A percentile compares a stretch with the other conserved stretches of the same genome.
These are phyloP conservation scores for Musa beccarii DNA, from an alignment of 176 grass and related monocot species.

Conservation along the genomic window DNA sequence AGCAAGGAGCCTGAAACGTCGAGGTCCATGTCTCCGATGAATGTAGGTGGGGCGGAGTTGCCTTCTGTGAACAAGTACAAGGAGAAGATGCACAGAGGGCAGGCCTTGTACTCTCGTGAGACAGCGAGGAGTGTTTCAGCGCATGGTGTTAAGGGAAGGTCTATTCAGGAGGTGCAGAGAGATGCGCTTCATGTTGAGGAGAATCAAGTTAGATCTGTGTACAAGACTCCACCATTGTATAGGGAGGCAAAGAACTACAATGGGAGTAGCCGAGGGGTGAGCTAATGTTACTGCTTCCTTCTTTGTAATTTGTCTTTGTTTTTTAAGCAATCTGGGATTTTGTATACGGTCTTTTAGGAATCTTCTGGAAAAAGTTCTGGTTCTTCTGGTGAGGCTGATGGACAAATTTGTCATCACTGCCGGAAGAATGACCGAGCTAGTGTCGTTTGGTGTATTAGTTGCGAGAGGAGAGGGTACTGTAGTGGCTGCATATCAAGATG, in stretches of 20 bases:
- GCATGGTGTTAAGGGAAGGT: neutral
- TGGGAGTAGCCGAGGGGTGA: conserved; percentile 7
- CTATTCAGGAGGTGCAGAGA: conserved; percentile 2
- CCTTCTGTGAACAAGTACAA: conserved; percentile 11
- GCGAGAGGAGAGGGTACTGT: conserved; percentile 78
- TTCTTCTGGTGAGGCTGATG: conserved; percentile 11
- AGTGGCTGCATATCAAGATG: conserved; percentile 53
- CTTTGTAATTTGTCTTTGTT: neutral
- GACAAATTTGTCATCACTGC: conserved; percentile 72
- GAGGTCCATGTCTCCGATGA: conserved; percentile 5
- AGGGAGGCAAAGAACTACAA: conserved; percentile 8
- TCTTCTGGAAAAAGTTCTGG: conserved; percentile 20
- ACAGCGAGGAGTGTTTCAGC: neutral
- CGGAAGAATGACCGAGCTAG: conserved; percentile 24
- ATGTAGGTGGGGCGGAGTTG: conserved; percentile 3
- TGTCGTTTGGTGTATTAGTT: conserved; percentile 57
- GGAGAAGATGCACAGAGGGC: conserved; percentile 14
- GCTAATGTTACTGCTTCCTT: neutral
- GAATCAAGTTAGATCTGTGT: conserved; percentile 3
- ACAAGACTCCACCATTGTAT: neutral
- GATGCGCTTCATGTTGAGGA: conserved; percentile 1
- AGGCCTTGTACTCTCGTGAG: conserved; percentile 2
- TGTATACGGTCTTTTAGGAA: conserved; percentile 12
- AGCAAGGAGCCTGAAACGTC: conserved; percentile 2
- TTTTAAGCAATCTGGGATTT: neutral